These are phyloP conservation scores for Papilionanthe hybrid DNA, from an alignment of 116 monocot species.

Conservation along the genomic window DNA sequence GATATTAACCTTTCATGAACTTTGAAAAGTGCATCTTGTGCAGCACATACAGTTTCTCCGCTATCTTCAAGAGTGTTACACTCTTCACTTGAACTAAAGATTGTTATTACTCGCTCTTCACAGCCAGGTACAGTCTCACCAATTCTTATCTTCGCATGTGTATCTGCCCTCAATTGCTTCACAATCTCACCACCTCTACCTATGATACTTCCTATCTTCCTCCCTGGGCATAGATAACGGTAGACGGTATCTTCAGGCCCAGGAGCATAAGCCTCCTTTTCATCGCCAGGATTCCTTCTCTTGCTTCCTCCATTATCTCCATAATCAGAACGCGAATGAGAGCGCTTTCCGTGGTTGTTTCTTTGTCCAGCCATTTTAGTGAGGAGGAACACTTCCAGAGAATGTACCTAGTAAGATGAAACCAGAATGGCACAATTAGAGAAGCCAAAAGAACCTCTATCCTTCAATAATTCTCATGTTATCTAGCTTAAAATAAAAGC, in stretches of 20 bases:
- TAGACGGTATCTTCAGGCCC: conserved; percentile 89
- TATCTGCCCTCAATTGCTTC: conserved; percentile 89
- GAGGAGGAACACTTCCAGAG: background rate
- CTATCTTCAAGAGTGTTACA: conserved; percentile 55
- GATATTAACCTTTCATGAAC: conserved; percentile 71
- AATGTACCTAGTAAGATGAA: background rate
- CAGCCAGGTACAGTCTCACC: conserved; percentile 76
- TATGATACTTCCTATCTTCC: conserved; percentile 87
- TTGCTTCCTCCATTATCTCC: conserved; percentile 67
- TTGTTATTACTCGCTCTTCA: conserved; percentile 83
- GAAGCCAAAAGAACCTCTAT: background rate
- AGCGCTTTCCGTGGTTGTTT: conserved; percentile 72
- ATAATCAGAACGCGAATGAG: conserved; percentile 53
- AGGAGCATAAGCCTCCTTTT: conserved; percentile 59
- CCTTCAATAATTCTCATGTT: background rate
- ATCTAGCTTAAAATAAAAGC: background rate
- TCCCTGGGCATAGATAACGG: conserved; percentile 69
- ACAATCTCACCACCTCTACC: conserved; percentile 98
- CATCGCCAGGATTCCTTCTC: conserved; percentile 83
- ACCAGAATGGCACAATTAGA: background rate
- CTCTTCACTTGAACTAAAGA: conserved; percentile 70
- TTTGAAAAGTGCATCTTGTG: conserved; percentile 90
- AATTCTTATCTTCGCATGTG: conserved; percentile 78
- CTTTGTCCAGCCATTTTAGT: conserved; percentile 73
- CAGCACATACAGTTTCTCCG: conserved; percentile 67